Base-by-base conservation (phyloP, 345 rosid genomes). In the Iberis pinnata region DNA sequence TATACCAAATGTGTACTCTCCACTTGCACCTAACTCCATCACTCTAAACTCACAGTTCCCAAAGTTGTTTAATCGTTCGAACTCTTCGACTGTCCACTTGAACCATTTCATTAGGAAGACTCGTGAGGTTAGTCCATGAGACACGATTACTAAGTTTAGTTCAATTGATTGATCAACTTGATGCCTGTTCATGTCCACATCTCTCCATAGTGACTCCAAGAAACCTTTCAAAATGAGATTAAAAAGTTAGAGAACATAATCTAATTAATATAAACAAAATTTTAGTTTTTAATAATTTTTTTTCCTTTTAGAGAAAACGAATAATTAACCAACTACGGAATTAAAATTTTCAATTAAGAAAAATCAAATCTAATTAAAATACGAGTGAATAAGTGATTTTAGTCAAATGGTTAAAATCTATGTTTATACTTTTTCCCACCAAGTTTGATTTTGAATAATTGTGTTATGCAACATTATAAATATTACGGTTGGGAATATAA, bases 61-160 rank as follows among this genome's bases (percentile, higher is more conserved):
- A 0, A 45, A 76, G 33, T 92, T 92, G 69, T 85, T 85, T 20
- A 92, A 49, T 27, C 6, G 61, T 74, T 92, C 96, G 10, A 88
- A 85, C 64, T 88, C 89, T 64, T 81, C 83, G 0, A 92, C 93
- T 2, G 95, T 85, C 96, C 98, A 88, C 75, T 88, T 85, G 76
- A 92, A 88, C 98, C 98, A 92, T 73, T 88, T 92, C 86, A 82
- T 85, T 47, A 92, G 80, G 74, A 92, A 88, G 31, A 92, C 95
- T 0, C 95, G 84, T 2, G 77, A 64, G 0, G 98, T 75, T 36
- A 88, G 71, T 7, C 96, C 96, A 9, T 88, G 96, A 1, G 93
- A 66, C 22, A 88, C 73, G 4, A 92, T 87, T 56, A 85, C 79
- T 48, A 88, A 88, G 70, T 88, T 88, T 33, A 92, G 65, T 39